Percentiles rank a stretch among this genome's conserved stretches.
phyloP scores from a whole-genome alignment of 1,284 basidiomycete species.

The Ceratobasidium theobromae region DNA sequence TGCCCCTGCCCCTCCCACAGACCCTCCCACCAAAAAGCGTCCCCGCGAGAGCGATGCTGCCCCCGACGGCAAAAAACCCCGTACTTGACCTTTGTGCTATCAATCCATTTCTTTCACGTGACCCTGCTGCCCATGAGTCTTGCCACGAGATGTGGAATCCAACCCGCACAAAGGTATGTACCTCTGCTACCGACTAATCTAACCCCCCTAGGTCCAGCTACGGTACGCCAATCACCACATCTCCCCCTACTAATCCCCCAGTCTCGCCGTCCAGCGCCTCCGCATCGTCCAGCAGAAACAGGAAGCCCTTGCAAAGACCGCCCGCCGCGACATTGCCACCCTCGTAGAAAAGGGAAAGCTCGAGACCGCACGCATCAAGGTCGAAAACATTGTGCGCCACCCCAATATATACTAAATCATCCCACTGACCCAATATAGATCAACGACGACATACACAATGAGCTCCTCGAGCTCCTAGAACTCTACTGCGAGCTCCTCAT shows the following conservation, averaged over 20 bases:
- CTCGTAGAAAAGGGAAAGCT: constrained; percentile 76
- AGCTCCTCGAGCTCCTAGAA: constrained; percentile 89
- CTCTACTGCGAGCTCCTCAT: constrained; percentile 92
- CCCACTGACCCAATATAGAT: constrained; percentile 51
- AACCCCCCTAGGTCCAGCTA: constrained; percentile 36
- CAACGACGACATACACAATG: constrained; percentile 81
- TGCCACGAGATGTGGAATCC: constrained; percentile 35
- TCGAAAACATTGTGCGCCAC: constrained; percentile 55
- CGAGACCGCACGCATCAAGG: constrained; percentile 82
- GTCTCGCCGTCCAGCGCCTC: constrained; percentile 87
- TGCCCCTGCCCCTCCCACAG: neutral
- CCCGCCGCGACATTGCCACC: constrained; percentile 75
- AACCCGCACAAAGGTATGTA: constrained; percentile 38
- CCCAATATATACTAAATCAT: neutral
- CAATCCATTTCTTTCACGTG: neutral
- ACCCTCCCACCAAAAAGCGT: constrained; percentile 3
- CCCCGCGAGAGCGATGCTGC: constrained; percentile 14
- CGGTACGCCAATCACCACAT: constrained; percentile 32
- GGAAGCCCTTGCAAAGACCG: constrained; percentile 83
- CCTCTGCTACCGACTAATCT: neutral
- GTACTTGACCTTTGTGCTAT: neutral
- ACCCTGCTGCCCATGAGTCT: neutral
- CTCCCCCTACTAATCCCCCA: constrained; percentile 41
- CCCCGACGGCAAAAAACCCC: constrained; percentile 9
- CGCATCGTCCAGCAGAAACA: constrained; percentile 92